A percentile compares a stretch with the other conserved stretches of the same genome.
These are phyloP conservation scores for Yarrowia osloensis DNA, from an alignment of 805 yeast species.

Conservation along the genomic window DNA sequence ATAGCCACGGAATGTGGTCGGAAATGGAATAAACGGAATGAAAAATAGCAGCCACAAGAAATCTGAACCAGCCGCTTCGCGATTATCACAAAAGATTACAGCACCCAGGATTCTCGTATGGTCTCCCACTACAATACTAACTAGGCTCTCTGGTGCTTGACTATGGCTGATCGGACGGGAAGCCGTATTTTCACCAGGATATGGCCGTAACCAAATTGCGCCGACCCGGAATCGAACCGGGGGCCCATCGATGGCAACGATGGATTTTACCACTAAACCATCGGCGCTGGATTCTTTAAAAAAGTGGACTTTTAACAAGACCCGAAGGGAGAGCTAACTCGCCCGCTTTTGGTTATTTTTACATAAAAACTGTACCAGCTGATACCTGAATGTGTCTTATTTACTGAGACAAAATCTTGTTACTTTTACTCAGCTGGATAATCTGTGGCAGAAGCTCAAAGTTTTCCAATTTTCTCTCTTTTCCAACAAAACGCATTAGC, in stretches of 20 bases:
- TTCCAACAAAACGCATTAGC: no score
- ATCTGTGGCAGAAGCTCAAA: no score
- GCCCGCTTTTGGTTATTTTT: neutral
- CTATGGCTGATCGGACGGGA: constrained; percentile 31
- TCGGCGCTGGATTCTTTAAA: neutral
- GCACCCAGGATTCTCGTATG: constrained; percentile 31
- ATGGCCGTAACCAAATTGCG: constrained; percentile 30
- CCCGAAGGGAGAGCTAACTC: neutral
- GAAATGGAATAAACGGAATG: no score
- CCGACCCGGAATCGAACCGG: constrained; percentile 28
- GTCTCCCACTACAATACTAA: constrained; percentile 31
- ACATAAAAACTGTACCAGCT: no score
- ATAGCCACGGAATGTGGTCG: no score
- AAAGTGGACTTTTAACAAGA: neutral
- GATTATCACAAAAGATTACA: constrained; percentile 5
- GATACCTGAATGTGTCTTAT: no score
- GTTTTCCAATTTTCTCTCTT: no score
- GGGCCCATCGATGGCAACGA: constrained; percentile 23
- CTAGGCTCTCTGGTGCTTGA: constrained; percentile 31
- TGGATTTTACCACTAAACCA: constrained; percentile 24
- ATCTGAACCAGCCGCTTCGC: neutral
- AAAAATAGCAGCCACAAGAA: no score
- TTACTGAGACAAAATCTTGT: no score
- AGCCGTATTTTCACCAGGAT: constrained; percentile 31
- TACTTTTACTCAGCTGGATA: no score